phyloP scores from a whole-genome alignment of 345 rosid species.

The Populus euphratica region DNA sequence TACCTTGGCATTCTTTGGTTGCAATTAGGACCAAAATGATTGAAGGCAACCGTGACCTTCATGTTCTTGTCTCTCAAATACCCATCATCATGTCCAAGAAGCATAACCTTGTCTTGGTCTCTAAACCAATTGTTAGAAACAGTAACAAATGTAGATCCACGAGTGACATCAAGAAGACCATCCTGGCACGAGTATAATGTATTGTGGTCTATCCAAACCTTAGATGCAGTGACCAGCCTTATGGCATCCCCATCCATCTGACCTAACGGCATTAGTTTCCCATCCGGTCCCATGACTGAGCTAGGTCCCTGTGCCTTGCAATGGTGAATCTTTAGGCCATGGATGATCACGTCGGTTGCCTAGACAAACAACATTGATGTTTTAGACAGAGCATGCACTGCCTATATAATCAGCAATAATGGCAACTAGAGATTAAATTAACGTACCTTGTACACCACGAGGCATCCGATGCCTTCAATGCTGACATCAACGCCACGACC shows the following conservation, averaged over 20 bases:
- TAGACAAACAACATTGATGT: neutral
- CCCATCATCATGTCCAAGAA: conserved; percentile 73
- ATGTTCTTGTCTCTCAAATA: conserved; percentile 49
- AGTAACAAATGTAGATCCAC: conserved; percentile 56
- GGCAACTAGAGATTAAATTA: neutral
- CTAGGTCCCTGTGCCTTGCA: conserved; percentile 51
- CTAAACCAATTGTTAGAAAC: conserved; percentile 50
- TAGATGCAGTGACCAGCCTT: conserved; percentile 53
- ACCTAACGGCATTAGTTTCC: conserved; percentile 39
- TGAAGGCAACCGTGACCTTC: conserved; percentile 65
- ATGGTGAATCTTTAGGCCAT: conserved; percentile 64
- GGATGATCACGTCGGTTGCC: conserved; percentile 68
- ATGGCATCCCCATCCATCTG: conserved; percentile 67
- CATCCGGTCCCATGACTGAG: conserved; percentile 55
- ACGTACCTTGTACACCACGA: conserved; percentile 45
- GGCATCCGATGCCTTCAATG: conserved; percentile 55
- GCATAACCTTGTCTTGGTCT: conserved; percentile 85
- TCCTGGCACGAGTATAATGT: conserved; percentile 59
- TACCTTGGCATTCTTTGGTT: conserved; percentile 85
- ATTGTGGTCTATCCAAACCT: conserved; percentile 77
- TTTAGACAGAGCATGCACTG: neutral
- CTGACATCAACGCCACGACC: conserved; percentile 59
- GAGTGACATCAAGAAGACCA: conserved; percentile 62
- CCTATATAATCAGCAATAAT: neutral
- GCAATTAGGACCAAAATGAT: conserved; percentile 82